Conservation (phyloP, 164 flowering plant species). For the Berberis vulgaris region DNA sequence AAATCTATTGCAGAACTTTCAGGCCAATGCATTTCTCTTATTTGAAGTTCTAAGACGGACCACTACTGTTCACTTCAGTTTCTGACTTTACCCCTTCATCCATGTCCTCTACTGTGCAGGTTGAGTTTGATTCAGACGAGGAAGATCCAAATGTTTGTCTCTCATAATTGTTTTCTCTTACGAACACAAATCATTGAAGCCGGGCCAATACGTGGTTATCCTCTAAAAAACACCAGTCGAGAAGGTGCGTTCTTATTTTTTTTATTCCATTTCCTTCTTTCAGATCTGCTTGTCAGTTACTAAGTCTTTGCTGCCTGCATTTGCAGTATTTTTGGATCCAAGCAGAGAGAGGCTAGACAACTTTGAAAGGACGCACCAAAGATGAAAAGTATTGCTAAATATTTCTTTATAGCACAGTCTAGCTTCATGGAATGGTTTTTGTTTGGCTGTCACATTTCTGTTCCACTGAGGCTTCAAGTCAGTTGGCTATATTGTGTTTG, state of each 20-base stretch:
- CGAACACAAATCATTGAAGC: neutral
- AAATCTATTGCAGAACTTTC: no score
- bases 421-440: no score
- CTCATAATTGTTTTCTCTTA: neutral
- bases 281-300: neutral
- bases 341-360: no score
- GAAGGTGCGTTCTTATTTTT: constrained; percentile 1
- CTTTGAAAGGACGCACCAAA: no score
- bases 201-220: neutral
- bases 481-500: no score
- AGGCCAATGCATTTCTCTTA: neutral
- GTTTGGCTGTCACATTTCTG: no score
- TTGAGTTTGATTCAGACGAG: constrained; percentile 72
- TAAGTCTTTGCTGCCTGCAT: neutral
- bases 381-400: no score
- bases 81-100: neutral
- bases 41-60: neutral
- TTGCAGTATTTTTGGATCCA: no score
- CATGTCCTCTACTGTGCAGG: constrained; percentile 26
- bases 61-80: neutral
- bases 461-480: no score
- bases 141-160: constrained; percentile 59
- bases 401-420: no score
- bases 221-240: neutral
- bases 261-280: neutral